Percentiles rank a stretch among this genome's conserved stretches.
phyloP scores from a whole-genome alignment of 2,329 filamentous ascomycete species.

The Colletotrichum tofieldiae region DNA sequence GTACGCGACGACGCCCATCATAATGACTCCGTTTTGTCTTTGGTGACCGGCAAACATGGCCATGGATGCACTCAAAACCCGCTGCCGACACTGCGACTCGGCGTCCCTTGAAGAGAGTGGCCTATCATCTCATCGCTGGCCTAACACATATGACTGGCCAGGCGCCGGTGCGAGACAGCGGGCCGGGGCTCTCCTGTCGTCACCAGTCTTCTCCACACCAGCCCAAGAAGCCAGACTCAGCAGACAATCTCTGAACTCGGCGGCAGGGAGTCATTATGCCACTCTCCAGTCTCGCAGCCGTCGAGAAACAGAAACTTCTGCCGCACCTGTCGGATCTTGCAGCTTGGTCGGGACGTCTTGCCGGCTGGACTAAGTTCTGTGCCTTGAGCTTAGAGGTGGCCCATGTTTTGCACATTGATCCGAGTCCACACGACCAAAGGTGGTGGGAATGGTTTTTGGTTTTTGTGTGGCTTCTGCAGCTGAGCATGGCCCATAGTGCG shows the following conservation, averaged over 20 bases:
- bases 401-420: neutral
- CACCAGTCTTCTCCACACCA: neutral
- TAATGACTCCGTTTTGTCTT: neutral
- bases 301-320: too few species aligned
- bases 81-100: neutral
- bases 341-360: neutral
- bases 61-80: neutral
- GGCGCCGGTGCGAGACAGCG: neutral
- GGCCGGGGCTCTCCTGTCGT: neutral
- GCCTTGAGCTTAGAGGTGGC: neutral
- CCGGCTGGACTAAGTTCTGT: neutral
- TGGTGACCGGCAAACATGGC: neutral
- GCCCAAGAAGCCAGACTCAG: neutral
- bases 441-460: neutral
- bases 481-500: slow-evolving; percentile 7
- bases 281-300: too few species aligned
- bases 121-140: neutral
- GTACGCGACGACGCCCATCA: slow-evolving; percentile 5
- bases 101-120: neutral
- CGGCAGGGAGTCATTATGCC: too few species aligned
- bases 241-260: neutral
- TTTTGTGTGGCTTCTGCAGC: neutral
- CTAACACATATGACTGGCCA: too few species aligned
- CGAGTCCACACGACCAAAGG: neutral
- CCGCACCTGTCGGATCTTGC: too few species aligned